Conservation (phyloP, 805 yeast species). For the Cyberlindnera mycetangii region DNA sequence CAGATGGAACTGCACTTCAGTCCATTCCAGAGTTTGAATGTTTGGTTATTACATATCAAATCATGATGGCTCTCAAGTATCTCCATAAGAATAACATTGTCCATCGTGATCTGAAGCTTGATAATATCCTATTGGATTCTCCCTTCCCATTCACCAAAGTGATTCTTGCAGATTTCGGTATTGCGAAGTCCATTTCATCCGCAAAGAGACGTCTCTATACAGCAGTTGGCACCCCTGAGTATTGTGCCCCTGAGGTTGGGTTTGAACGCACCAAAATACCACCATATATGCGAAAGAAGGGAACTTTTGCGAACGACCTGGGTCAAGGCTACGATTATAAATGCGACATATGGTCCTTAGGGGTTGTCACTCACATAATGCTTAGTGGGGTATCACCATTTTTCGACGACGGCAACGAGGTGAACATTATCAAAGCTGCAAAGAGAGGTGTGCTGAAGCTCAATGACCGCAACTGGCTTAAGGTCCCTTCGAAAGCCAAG, state of each 20-base stretch:
- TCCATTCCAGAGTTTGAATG: constrained; percentile 54
- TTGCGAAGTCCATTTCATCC: constrained; percentile 36
- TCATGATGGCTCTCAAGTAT: constrained; percentile 55
- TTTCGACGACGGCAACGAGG: constrained; percentile 43
- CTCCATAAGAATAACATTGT: constrained; percentile 67
- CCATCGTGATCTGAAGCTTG: constrained; percentile 86
- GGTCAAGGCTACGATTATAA: constrained; percentile 47
- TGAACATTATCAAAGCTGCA: constrained; percentile 40
- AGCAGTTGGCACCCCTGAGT: constrained; percentile 64
- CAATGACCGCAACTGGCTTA: constrained; percentile 39
- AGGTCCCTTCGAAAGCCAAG: constrained; percentile 41
- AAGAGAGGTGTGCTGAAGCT: constrained; percentile 40
- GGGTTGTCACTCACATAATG: constrained; percentile 56
- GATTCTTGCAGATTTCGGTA: constrained; percentile 69
- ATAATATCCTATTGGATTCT: constrained; percentile 54
- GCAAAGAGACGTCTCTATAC: constrained; percentile 43
- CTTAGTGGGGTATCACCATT: constrained; percentile 66
- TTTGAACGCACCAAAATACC: constrained; percentile 34
- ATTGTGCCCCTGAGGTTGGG: constrained; percentile 71
- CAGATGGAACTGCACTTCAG: constrained; percentile 36
- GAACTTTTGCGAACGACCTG: neutral
- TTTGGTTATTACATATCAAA: constrained; percentile 51
- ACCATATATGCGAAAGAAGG: constrained; percentile 14
- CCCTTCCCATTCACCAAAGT: constrained; percentile 53
- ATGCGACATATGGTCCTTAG: constrained; percentile 72